These are phyloP conservation scores for Calycina herbarum DNA, from an alignment of 2,329 filamentous ascomycete species.

Conservation along the genomic window DNA sequence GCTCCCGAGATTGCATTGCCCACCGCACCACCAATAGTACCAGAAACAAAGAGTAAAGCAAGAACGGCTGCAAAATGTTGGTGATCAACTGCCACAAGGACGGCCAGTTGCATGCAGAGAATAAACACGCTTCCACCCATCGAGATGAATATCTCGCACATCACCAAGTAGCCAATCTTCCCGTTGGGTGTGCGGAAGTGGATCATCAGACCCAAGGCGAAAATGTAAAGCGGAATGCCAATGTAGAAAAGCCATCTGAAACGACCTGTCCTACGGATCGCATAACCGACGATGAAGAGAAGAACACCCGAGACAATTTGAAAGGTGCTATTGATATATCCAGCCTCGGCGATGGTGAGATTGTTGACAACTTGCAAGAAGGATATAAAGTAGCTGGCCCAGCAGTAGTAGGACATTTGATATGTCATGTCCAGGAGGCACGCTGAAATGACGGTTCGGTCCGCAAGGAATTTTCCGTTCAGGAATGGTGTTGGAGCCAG, in stretches of 20 bases:
- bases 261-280: no score
- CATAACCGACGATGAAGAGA: no score
- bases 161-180: slow-evolving; percentile 54
- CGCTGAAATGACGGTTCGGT: slow-evolving; percentile 50
- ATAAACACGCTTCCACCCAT: slow-evolving; percentile 57
- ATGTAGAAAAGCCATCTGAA: no score
- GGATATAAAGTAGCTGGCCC: slow-evolving; percentile 56
- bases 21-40: slow-evolving; percentile 58
- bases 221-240: slow-evolving; percentile 38
- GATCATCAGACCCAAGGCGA: slow-evolving; percentile 57
- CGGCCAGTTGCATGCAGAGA: slow-evolving; percentile 58
- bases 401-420: slow-evolving; percentile 45
- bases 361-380: slow-evolving; percentile 55
- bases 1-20: slow-evolving; percentile 60
- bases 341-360: slow-evolving; percentile 29
- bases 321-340: slow-evolving; percentile 22
- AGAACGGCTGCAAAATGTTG: slow-evolving; percentile 62
- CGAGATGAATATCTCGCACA: slow-evolving; percentile 60
- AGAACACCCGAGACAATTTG: no score
- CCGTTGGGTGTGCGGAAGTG: slow-evolving; percentile 53
- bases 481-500: slow-evolving; percentile 58
- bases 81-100: slow-evolving; percentile 58
- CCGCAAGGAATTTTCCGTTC: slow-evolving; percentile 51
- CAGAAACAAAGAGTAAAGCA: slow-evolving; percentile 59
- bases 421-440: slow-evolving; percentile 39